Evolutionary conservation across 768 basidiomycete genomes (phyloP).

Genomic region (Amanita subjunquillea): DNA sequence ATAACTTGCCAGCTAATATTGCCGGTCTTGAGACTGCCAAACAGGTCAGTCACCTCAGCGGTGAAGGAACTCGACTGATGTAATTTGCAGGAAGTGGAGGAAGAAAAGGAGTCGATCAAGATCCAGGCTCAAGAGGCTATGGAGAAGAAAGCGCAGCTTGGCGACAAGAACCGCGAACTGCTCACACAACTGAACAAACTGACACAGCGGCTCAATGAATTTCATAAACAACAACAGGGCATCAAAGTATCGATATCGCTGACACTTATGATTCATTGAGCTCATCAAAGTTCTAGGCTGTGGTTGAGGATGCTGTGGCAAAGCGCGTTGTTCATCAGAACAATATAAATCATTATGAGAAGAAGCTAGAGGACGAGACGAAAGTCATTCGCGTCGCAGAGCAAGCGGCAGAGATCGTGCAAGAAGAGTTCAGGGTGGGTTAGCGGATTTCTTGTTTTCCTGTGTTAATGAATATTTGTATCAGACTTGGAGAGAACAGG

Average conservation of each 20-base stretch:
- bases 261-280: neutral
- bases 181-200: slow-evolving; percentile 34
- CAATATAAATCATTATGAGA: slow-evolving; percentile 32
- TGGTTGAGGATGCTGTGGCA: slow-evolving; percentile 37
- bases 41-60: slow-evolving; percentile 26
- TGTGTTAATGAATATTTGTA: neutral
- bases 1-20: slow-evolving; percentile 59
- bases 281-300: slow-evolving; percentile 24
- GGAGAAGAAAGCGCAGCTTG: slow-evolving; percentile 34
- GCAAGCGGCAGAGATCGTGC: slow-evolving; percentile 34
- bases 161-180: slow-evolving; percentile 32
- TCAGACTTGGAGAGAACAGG: slow-evolving; percentile 58
- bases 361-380: slow-evolving; percentile 43
- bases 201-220: slow-evolving; percentile 39
- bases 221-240: slow-evolving; percentile 29
- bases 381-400: slow-evolving; percentile 34
- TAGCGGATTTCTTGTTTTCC: neutral
- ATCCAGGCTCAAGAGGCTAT: slow-evolving; percentile 40
- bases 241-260: slow-evolving; percentile 29
- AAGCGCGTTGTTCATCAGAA: slow-evolving; percentile 41
- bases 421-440: slow-evolving; percentile 55
- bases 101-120: slow-evolving; percentile 35
- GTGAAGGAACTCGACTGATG: neutral
- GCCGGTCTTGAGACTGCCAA: slow-evolving; percentile 44
- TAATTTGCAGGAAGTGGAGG: slow-evolving; percentile 37